Conservation (phyloP, 768 basidiomycete species). For the Peribolospora baueri region DNA sequence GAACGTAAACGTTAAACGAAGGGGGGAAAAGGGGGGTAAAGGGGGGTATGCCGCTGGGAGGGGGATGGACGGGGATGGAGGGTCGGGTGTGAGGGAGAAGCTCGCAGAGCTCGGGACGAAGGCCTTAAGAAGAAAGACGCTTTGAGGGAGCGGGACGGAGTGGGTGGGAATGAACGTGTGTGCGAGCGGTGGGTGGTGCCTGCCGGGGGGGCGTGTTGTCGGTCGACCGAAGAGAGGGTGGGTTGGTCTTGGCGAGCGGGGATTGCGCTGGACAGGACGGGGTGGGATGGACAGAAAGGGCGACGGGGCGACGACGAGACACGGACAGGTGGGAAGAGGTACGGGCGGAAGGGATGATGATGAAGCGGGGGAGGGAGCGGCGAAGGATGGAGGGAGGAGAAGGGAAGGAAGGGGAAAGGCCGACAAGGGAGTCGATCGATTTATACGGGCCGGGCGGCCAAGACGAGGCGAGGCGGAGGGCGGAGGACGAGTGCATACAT, state of each 20-base stretch:
- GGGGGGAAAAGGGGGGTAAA: too few relatives aligned
- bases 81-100: too few relatives aligned
- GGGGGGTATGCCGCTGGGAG: too few relatives aligned
- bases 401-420: background rate
- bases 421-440: too few relatives aligned
- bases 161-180: background rate
- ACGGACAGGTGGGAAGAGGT: background rate
- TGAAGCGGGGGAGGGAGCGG: background rate
- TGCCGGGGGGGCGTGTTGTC: background rate
- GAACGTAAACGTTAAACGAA: too few relatives aligned
- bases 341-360: background rate
- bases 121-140: background rate
- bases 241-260: background rate
- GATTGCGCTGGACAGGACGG: too few relatives aligned
- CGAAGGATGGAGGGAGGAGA: background rate
- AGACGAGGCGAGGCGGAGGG: too few relatives aligned
- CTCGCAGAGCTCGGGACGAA: background rate
- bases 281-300: background rate
- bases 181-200: too few relatives aligned
- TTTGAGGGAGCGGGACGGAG: background rate
- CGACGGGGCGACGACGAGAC: background rate
- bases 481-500: too few relatives aligned
- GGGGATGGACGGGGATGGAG: too few relatives aligned
- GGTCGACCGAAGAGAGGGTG: background rate
- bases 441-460: too few relatives aligned